A percentile compares a stretch with the other conserved stretches of the same genome.
Conservation (phyloP, 306 rosid genomes). For the Albizia julibrissin region DNA sequence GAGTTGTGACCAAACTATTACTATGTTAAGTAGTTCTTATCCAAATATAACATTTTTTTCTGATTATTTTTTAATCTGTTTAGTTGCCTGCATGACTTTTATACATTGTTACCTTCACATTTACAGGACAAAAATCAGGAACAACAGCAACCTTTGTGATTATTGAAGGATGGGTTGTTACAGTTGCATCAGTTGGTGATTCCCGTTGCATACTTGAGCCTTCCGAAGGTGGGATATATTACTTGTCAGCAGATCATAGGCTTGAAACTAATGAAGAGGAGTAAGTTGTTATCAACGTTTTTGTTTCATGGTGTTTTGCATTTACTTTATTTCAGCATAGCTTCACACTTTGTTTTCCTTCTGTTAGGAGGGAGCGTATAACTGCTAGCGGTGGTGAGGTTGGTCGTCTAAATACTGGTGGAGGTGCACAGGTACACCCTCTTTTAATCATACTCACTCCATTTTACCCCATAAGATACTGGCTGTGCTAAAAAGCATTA, state of each 20-base stretch:
- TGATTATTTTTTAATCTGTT: neutral
- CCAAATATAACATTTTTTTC: neutral
- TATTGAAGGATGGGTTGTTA: slow-evolving; percentile 94
- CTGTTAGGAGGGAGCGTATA: slow-evolving; percentile 81
- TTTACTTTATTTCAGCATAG: slow-evolving; percentile 18
- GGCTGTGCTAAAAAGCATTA: slow-evolving; percentile 1
- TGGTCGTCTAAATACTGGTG: slow-evolving; percentile 97
- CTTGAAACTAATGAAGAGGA: slow-evolving; percentile 94
- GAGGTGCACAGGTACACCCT: slow-evolving; percentile 88
- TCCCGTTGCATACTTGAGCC: slow-evolving; percentile 93
- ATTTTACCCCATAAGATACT: slow-evolving; percentile 14
- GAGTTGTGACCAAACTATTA: slow-evolving; percentile 6
- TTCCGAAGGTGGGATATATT: slow-evolving; percentile 82
- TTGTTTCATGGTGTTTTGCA: slow-evolving; percentile 19
- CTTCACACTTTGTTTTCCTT: slow-evolving; percentile 29
- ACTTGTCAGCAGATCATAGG: slow-evolving; percentile 97
- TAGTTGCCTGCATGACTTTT: slow-evolving; percentile 17
- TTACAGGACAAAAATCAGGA: slow-evolving; percentile 82
- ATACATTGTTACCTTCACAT: slow-evolving; percentile 26
- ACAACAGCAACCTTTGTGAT: slow-evolving; percentile 96
- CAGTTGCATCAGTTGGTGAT: slow-evolving; percentile 99
- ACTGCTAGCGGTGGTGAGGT: slow-evolving; percentile 97
- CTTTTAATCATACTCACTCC: slow-evolving; percentile 20
- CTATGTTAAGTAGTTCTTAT: neutral
- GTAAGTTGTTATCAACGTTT: slow-evolving; percentile 53